These are phyloP conservation scores for Fusarium multiceps DNA, from an alignment of 2,329 filamentous ascomycete genomes.

Conservation along the genomic window DNA sequence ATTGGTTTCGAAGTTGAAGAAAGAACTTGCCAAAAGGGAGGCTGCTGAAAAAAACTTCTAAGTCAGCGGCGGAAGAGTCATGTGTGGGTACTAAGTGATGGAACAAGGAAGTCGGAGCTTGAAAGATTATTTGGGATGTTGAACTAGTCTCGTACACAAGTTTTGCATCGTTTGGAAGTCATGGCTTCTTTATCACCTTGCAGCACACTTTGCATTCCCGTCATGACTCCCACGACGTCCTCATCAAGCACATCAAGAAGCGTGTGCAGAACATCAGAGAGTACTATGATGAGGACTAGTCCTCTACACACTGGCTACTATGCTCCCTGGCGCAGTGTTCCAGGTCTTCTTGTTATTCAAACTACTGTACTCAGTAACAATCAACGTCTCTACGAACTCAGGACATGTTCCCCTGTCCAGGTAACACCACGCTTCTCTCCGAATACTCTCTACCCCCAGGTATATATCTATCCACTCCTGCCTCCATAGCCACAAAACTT, in stretches of 20 bases:
- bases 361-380: accelerated
- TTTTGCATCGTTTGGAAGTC: neutral
- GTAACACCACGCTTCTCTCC: neutral
- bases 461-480: neutral
- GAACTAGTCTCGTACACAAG: neutral
- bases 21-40: neutral
- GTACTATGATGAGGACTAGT: neutral
- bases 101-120: neutral
- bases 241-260: neutral
- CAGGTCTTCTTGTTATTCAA: neutral
- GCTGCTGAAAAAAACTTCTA: neutral
- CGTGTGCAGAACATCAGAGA: accelerated
- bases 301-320: neutral
- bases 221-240: neutral
- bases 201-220: neutral
- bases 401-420: neutral
- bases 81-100: neutral
- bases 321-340: neutral
- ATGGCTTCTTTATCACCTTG: neutral
- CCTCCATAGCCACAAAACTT: too few species aligned
- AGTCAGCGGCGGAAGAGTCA: neutral
- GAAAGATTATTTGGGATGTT: neutral
- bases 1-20: neutral
- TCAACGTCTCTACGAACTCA: neutral
- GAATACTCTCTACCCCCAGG: accelerated